These are phyloP conservation scores for Diutina pseudorugosa DNA, from an alignment of 1,139 yeast genomes.

Conservation along the genomic window DNA sequence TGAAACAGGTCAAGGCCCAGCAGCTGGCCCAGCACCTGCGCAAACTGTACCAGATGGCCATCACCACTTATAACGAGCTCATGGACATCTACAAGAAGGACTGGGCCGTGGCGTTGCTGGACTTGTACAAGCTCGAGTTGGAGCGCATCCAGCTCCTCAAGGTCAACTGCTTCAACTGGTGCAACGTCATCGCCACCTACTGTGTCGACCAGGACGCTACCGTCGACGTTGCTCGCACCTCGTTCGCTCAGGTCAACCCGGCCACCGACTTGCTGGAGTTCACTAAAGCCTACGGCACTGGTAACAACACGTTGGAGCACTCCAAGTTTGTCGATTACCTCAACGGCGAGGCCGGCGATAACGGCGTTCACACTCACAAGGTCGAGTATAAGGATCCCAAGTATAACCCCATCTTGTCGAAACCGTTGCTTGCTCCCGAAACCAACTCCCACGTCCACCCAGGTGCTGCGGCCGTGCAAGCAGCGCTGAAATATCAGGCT, in stretches of 20 bases:
- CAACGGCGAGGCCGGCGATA: slow-evolving; percentile 17
- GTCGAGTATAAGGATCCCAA: slow-evolving; percentile 23
- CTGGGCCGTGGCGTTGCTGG: slow-evolving; percentile 63
- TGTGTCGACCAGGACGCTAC: slow-evolving; percentile 73
- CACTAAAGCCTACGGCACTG: slow-evolving; percentile 50
- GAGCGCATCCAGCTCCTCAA: slow-evolving; percentile 69
- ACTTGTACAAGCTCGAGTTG: slow-evolving; percentile 65
- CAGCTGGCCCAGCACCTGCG: slow-evolving; percentile 35
- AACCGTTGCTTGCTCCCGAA: slow-evolving; percentile 16
- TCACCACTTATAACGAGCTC: slow-evolving; percentile 51
- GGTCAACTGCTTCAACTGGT: slow-evolving; percentile 70
- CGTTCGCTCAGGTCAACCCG: slow-evolving; percentile 60
- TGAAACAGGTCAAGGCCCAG: slow-evolving; percentile 46
- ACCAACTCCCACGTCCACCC: neutral
- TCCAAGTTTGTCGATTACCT: slow-evolving; percentile 33
- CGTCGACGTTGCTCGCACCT: slow-evolving; percentile 57
- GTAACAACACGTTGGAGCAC: slow-evolving; percentile 47
- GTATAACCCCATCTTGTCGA: slow-evolving; percentile 19
- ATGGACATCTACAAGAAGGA: slow-evolving; percentile 65
- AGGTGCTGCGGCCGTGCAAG: neutral
- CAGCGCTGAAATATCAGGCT: neutral
- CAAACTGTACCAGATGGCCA: slow-evolving; percentile 47
- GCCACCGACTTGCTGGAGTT: slow-evolving; percentile 46
- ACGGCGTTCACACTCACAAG: slow-evolving; percentile 13
- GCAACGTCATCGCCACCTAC: slow-evolving; percentile 63